These are phyloP conservation scores for Chrysanthemum seticuspe DNA, from an alignment of 129 eudicot genomes.

Conservation along the genomic window DNA sequence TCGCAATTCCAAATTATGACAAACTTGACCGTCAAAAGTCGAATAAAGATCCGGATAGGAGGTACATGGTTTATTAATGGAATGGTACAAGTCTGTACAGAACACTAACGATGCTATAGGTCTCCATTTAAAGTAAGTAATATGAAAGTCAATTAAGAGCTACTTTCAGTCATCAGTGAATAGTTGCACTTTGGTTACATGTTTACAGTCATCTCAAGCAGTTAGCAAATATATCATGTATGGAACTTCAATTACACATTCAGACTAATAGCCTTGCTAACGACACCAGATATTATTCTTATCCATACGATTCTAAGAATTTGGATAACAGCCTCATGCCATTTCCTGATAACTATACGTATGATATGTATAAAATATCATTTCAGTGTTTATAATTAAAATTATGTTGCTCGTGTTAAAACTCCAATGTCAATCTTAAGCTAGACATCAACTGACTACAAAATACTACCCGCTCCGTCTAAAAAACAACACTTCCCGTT, in stretches of 20 bases:
- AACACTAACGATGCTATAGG: too few species aligned
- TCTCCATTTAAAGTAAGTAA: too few species aligned
- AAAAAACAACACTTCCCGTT: background rate
- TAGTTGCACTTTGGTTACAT: too few species aligned
- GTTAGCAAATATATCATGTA: background rate
- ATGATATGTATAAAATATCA: conserved; percentile 8
- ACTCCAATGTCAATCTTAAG: background rate
- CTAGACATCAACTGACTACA: conserved; percentile 9
- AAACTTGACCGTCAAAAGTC: too few species aligned
- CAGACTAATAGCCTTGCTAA: background rate
- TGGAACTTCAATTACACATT: background rate
- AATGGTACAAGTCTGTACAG: too few species aligned
- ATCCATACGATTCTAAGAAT: background rate
- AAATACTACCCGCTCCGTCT: background rate
- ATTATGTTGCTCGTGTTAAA: background rate
- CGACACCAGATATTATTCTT: background rate
- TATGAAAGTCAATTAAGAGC: too few species aligned
- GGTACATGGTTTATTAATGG: too few species aligned
- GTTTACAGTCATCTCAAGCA: too few species aligned
- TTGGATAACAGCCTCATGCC: background rate
- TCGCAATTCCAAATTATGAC: too few species aligned
- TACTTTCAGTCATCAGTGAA: too few species aligned
- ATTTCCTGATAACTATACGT: background rate
- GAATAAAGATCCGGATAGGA: too few species aligned
- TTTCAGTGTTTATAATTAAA: background rate